Evolutionary conservation across 106 monocot genomes (phyloP), one percentile per base, ranked within the genome.

Genomic region (Amphibolis antarctica): DNA sequence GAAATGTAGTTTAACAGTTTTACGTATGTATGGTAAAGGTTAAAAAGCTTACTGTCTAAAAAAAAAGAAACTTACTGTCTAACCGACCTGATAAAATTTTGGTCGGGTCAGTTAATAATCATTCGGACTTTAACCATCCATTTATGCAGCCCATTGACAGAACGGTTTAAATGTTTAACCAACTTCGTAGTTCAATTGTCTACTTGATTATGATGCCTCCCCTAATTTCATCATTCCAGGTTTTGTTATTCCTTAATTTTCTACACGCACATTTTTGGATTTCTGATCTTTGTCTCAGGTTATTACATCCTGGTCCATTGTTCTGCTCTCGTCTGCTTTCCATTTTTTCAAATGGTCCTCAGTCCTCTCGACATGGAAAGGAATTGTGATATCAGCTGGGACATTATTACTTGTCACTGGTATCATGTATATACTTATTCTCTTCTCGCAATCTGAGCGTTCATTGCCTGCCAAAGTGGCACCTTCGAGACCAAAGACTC

Each of bases 311-410:
- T 98, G 98, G 98, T 76, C 75, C 3, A 71, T 49, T 54, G 64
- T 91, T 17, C 72, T 98, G 19, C 69, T 81, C 19, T 76, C 67
- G 50, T 79, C 66, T n/a, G 48, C 71, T 25, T 79, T 61, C 66
- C 76, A 74, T 75, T 85, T 98, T 78, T 82, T 98, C 74, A 76
- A 65, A 46, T 82, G 84, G 91, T 65, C 91, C 15, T 66, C 79
- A 0, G 60, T 98, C 46, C 66, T 91, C 42, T 80, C 90, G 6
- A 91, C 89, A 29, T 98, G 90, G 90, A 91, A 80, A 73, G 98
- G 91, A 71, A 72, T 80, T 6, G 83, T 67, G 17, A 69, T 88
- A 10, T 75, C 79, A 17, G 47, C 71, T 1, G 42, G 75, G 9
- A 78, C 80, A 19, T 26, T 91, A 42, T 59, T 79, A 17, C 54